A percentile compares a stretch with the other conserved stretches of the same genome.
These are phyloP conservation scores for Litchi chinensis DNA, from an alignment of 345 rosid species.

Conservation along the genomic window DNA sequence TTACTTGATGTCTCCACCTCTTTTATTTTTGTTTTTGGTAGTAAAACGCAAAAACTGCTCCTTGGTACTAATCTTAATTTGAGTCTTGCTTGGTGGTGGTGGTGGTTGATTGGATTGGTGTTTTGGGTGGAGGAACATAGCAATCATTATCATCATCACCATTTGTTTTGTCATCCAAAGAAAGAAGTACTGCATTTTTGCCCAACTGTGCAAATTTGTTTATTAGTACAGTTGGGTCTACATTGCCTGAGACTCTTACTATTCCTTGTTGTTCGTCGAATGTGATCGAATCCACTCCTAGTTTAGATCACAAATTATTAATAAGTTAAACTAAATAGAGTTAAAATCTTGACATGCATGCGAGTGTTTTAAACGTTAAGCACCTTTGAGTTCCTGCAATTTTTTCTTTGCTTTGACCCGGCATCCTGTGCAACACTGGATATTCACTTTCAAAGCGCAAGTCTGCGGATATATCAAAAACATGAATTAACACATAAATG, in stretches of 20 bases:
- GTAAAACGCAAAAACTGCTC: not conserved
- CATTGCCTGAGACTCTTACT: not conserved
- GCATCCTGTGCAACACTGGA: not conserved
- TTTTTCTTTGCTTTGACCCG: not conserved
- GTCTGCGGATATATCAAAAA: not conserved
- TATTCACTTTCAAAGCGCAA: not conserved
- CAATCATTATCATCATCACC: not conserved
- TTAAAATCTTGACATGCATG: too few species aligned
- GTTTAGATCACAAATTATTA: too few species aligned
- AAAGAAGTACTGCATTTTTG: not conserved
- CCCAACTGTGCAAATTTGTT: conserved; percentile 2
- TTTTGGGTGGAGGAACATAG: too few species aligned
- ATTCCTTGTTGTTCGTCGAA: not conserved
- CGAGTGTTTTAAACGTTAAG: too few species aligned
- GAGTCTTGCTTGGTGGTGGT: too few species aligned
- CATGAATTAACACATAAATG: too few species aligned
- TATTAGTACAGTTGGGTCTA: too few species aligned
- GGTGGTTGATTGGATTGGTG: too few species aligned
- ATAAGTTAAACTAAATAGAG: too few species aligned
- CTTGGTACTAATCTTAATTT: not conserved
- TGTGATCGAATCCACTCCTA: conserved; percentile 1
- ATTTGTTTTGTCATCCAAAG: not conserved
- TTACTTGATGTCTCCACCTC: too few species aligned
- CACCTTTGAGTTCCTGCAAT: conserved; percentile 6
- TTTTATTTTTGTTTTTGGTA: not conserved